Base-by-base conservation (phyloP, 78 protist genomes). In the Bodo saltans region DNA sequence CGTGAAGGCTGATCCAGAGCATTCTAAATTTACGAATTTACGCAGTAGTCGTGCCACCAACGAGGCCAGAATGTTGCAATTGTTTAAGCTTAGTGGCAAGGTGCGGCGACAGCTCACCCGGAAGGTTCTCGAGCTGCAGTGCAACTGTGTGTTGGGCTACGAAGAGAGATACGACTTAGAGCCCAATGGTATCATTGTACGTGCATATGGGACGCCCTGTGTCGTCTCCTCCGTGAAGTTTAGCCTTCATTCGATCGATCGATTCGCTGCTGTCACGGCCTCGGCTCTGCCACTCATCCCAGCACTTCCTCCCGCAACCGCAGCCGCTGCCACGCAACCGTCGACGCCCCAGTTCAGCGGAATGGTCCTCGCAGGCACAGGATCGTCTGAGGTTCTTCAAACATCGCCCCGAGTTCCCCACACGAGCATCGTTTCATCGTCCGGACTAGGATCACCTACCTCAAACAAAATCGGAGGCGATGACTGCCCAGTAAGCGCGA, bases 151-250 rank as follows among this genome's bases (percentile, higher is more conserved):
- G 17, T 72, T 93, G 29, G 98, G 95, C 38, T 95, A 86, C 87
- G 81, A 74, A 52, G 93, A 89, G 84, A 40, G 67, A 52, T 90
- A 91, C 79, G 98, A 95, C 85, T 69, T 95, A 11, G 98, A 95
- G 79, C 89, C 84, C 33, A 42, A 82, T 35, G 95, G 93, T 72
- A 85, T 95, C 41, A 93, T 95, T 1, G 96, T 92, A 0, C 83
- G 98, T 23, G 98, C 92, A 2, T 90, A 87, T 73, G 98, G 98
- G 42, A 95, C 98, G 12, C 94, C 93, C 35, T 82, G 89, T 21
- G 60, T 84, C 71, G 35, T 71, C 35, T 2, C 11, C 11, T 0
- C 72, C 72, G 1, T 73, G 29, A 72, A 72, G 88, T 75, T 32
- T 0, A 68, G 29, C 83, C 88, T 8, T 23, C 8, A 47, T 23